These are phyloP conservation scores for Pelargonium cotyledonis DNA, from an alignment of 441 rosid genomes.

Conservation along the genomic window DNA sequence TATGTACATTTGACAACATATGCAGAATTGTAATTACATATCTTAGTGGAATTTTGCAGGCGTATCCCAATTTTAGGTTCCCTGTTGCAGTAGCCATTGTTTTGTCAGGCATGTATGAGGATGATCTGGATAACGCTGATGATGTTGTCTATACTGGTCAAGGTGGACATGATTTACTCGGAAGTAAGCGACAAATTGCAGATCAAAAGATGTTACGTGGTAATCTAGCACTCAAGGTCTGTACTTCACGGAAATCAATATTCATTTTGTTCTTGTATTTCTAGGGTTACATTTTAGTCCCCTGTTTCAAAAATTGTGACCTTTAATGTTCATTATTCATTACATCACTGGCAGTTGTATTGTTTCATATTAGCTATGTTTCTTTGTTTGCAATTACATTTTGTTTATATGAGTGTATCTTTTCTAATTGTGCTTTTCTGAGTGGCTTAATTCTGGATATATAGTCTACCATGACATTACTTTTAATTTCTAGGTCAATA, in stretches of 20 bases:
- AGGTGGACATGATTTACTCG: slow-evolving; percentile 73
- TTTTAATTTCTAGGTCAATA: too few species aligned
- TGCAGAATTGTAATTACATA: neutral
- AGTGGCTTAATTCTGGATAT: too few species aligned
- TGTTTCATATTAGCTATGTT: too few species aligned
- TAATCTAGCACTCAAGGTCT: slow-evolving; percentile 80
- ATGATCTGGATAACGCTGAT: slow-evolving; percentile 84
- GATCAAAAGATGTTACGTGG: slow-evolving; percentile 70
- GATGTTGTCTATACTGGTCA: slow-evolving; percentile 82
- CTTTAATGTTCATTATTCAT: too few species aligned
- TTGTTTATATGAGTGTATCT: neutral
- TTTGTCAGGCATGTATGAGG: slow-evolving; percentile 85
- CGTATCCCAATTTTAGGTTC: slow-evolving; percentile 32
- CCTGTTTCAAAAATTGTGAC: neutral
- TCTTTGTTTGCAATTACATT: too few species aligned
- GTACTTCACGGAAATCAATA: slow-evolving; percentile 13
- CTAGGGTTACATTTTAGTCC: slow-evolving; percentile 4
- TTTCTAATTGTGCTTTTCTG: too few species aligned
- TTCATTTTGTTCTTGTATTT: neutral
- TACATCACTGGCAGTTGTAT: too few species aligned
- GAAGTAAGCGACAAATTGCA: slow-evolving; percentile 66
- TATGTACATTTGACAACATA: neutral
- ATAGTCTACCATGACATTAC: too few species aligned
- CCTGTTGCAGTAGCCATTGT: slow-evolving; percentile 70
- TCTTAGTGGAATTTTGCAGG: slow-evolving; percentile 31